Evolutionary conservation across 176 grass and related monocot genomes (phyloP).

Genomic region (maize (Zea mays)): Zm-B73-REFERENCE-NAM-5.0 NC_050096.1:250826501-250827000

Average conservation of each 20-base stretch:
- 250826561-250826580: background rate
- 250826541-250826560: background rate
- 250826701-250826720: conserved; percentile 39
- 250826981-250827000: conserved; percentile 97
- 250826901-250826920: conserved; percentile 82
- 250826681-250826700: conserved; percentile 60
- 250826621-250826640: conserved; percentile 94
- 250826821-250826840: no score
- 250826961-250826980: conserved; percentile 71
- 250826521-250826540: conserved; percentile 69
- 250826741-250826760: background rate
- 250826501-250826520: conserved; percentile 92
- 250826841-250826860: no score
- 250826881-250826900: conserved; percentile 97
- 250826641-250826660: conserved; percentile 94
- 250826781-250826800: no score
- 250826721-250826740: background rate
- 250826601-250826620: conserved; percentile 67
- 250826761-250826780: conserved; percentile 2
- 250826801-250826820: no score
- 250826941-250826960: conserved; percentile 78
- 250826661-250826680: conserved; percentile 68
- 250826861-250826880: conserved; percentile 52
- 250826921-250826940: conserved; percentile 75
- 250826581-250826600: background rate